Percentiles rank a stretch among this genome's conserved stretches.
Evolutionary conservation across 1,284 basidiomycete genomes (phyloP).

Genomic region (Golubevia pallescens): DNA sequence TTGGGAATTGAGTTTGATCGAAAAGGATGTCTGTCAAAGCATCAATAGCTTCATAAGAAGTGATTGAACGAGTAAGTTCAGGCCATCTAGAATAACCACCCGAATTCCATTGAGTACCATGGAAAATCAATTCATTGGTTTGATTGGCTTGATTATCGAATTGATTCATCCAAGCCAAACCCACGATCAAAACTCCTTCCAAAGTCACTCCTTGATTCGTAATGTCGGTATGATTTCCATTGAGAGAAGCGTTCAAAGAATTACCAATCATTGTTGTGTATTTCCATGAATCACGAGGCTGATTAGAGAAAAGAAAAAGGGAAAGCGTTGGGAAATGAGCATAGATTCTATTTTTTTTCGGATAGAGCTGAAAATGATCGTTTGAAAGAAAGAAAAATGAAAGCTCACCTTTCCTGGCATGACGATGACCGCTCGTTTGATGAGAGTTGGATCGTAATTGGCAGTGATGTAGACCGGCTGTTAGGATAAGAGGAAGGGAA

Average conservation of each 20-base stretch:
- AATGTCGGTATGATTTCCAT: conserved; percentile 22
- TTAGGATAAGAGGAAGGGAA: not conserved
- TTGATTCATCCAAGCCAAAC: conserved; percentile 45
- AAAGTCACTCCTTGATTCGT: conserved; percentile 12
- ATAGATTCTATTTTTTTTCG: no score
- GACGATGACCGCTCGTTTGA: conserved; percentile 51
- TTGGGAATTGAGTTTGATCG: conserved; percentile 39
- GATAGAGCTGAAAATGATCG: no score
- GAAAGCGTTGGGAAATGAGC: not conserved
- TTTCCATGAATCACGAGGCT: conserved; percentile 54
- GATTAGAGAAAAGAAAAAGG: not conserved
- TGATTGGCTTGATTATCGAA: conserved; percentile 27
- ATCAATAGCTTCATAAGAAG: conserved; percentile 42
- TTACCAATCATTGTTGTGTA: conserved; percentile 47
- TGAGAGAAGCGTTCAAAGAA: conserved; percentile 17
- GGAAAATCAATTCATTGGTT: conserved; percentile 38
- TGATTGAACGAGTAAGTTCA: conserved; percentile 14
- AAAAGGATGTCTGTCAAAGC: conserved; percentile 38
- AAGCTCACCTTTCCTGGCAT: conserved; percentile 35
- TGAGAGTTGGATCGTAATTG: conserved; percentile 24
- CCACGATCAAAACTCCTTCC: conserved; percentile 38
- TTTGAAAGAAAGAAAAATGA: no score
- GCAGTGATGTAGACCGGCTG: conserved; percentile 44
- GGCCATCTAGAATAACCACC: conserved; percentile 36
- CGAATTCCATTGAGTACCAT: conserved; percentile 38